Evolutionary conservation across 140 eudicot species (phyloP).

Genomic region (Anethum foeniculum): DNA sequence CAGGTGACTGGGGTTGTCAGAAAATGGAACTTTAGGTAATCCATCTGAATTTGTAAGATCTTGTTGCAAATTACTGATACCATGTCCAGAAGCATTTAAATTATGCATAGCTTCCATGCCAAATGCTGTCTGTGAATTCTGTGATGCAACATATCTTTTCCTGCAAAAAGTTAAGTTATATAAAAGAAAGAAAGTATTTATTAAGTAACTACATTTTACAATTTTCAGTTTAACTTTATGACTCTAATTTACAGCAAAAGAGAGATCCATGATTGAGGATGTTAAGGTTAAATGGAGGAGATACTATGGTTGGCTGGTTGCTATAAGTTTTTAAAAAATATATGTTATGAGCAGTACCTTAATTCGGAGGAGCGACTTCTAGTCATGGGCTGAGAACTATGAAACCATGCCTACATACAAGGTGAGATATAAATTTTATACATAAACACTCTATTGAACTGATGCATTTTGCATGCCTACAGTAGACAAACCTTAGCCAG

Average conservation of each 20-base stretch:
- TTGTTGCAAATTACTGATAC: slow-evolving; percentile 40
- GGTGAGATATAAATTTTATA: neutral
- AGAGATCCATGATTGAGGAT: neutral
- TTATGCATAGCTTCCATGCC: slow-evolving; percentile 61
- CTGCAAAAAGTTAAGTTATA: slow-evolving; percentile 25
- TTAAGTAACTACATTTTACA: neutral
- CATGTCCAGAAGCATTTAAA: slow-evolving; percentile 28
- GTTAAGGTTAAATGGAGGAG: neutral
- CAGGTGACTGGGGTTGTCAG: slow-evolving; percentile 33
- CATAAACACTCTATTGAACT: slow-evolving; percentile 2
- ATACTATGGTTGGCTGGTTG: neutral
- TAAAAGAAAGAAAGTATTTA: neutral
- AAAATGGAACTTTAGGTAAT: slow-evolving; percentile 24
- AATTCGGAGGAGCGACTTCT: slow-evolving; percentile 88
- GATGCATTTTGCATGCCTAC: neutral
- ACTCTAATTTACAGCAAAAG: neutral
- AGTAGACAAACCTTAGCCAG: slow-evolving; percentile 60
- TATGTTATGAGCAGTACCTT: slow-evolving; percentile 38
- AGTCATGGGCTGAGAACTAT: slow-evolving; percentile 92
- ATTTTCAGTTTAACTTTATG: neutral
- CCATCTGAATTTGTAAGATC: slow-evolving; percentile 30
- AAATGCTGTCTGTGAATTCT: slow-evolving; percentile 54
- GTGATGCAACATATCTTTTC: slow-evolving; percentile 75
- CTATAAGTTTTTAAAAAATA: neutral
- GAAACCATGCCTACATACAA: slow-evolving; percentile 75